Base-by-base conservation (phyloP, 2,329 filamentous ascomycete genomes). In the Fusarium udum region DNA sequence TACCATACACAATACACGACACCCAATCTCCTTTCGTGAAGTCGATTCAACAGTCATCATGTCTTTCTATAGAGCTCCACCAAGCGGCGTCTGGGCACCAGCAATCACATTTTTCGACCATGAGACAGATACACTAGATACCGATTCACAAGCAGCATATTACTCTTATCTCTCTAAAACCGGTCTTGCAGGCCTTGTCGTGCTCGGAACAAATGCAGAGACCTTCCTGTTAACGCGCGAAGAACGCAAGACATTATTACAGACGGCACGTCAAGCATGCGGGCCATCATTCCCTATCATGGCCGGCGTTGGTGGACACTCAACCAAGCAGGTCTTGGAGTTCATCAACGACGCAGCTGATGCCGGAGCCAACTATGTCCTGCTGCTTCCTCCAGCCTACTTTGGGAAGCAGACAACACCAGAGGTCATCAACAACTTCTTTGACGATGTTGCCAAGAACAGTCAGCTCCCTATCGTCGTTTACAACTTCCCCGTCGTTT, bases 281-380 rank as follows among this genome's bases (percentile, higher is more conserved):
- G 95, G 95, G 0, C 93, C 94, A 1, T 92, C 95, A 80, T 97
- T 95, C 81, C 95, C 95, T 39, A 87, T 97, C 73, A 95, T 96
- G 86, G 95, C 57, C 82, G 91, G 91, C 24, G 88, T 90, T 9
- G 87, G 89, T 31, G 90, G 88, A 4, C 90, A 92, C 79, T 91
- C 88, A 9, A 92, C 89, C 12, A 86, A 86, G 69, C 90, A 92
- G 79, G 88, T 89, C 9, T 83, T 91, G 9, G 88, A 91, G 78
- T 87, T 86, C 68, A 85, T 91, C 66, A 74, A 78, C n/a, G 91
- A 92, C 75, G 91, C 91, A 6, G 83, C 84, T 22, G 84, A 84
- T 0, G 90, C 89, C 1, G 90, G 90, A 13, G 89, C 90, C 43
- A 83, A 92, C 80, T 92, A 89, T 74, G 86, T 85, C 0, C 82